These are phyloP conservation scores for Sclerospora graminicola DNA, from an alignment of 352 stramenopile species.

Conservation along the genomic window DNA sequence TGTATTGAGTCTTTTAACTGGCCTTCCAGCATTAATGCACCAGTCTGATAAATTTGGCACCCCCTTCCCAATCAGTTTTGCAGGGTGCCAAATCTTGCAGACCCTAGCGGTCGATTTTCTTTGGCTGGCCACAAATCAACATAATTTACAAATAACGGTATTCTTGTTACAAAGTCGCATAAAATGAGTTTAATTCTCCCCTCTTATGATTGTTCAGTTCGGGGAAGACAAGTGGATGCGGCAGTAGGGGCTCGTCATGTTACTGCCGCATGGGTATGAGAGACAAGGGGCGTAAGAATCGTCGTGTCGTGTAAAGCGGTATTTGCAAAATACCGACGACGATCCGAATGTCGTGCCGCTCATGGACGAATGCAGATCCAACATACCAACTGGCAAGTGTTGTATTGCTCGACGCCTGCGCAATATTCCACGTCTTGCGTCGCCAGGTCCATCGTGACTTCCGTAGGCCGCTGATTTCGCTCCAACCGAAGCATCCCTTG, in stretches of 20 bases:
- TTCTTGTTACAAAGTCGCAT: too few species aligned
- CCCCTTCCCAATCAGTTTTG: too few species aligned
- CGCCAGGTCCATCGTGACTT: slow-evolving; percentile 94
- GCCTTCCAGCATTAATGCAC: too few species aligned
- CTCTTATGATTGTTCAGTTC: slow-evolving; percentile 98
- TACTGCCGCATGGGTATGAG: slow-evolving; percentile 95
- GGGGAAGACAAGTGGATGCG: slow-evolving; percentile 96
- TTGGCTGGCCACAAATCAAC: too few species aligned
- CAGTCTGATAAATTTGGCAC: too few species aligned
- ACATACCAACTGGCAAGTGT: too few species aligned
- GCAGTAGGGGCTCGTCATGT: slow-evolving; percentile 90
- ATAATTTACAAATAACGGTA: too few species aligned
- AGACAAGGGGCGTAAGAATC: slow-evolving; percentile 94
- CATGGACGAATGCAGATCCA: slow-evolving; percentile 95
- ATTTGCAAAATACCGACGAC: too few species aligned
- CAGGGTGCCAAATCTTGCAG: too few species aligned
- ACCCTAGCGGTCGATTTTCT: too few species aligned
- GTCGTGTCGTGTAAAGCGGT: slow-evolving; percentile 91
- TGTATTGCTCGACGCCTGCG: slow-evolving; percentile 92
- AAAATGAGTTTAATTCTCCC: too few species aligned
- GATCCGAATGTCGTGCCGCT: slow-evolving; percentile 90
- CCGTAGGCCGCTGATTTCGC: slow-evolving; percentile 94
- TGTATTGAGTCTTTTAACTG: too few species aligned
- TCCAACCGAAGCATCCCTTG: slow-evolving; percentile 94
- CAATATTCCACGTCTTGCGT: slow-evolving; percentile 90